phyloP scores from a whole-genome alignment of 164 flowering plant genomes.

The Magnolia kwangsiensis region DNA sequence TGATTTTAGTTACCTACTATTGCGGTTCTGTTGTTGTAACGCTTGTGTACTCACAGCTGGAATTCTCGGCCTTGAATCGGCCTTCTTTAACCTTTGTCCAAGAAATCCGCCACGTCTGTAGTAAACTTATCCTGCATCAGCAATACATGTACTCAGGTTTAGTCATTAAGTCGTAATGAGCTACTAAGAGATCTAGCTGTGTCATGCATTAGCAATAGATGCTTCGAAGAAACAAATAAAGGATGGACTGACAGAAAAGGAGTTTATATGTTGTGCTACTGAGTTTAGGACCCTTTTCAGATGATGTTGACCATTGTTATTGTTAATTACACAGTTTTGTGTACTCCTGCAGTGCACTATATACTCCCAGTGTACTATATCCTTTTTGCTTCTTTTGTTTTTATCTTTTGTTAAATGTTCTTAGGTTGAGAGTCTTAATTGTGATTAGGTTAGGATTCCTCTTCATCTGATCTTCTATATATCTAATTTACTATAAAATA shows the following conservation, averaged over 20 bases:
- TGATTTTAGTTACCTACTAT: background rate
- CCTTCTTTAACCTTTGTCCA: conserved; percentile 46
- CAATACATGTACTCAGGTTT: background rate
- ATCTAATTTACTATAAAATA: too few relatives aligned
- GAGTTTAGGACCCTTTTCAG: background rate
- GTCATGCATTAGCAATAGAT: background rate
- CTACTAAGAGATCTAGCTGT: too few relatives aligned
- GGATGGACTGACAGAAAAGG: background rate
- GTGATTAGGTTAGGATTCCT: too few relatives aligned
- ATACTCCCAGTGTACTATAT: too few relatives aligned
- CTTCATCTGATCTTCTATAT: too few relatives aligned
- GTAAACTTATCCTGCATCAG: conserved; percentile 58
- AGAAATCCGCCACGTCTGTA: conserved; percentile 58
- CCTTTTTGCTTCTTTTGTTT: too few relatives aligned
- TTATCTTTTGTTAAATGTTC: too few relatives aligned
- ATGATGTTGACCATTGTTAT: background rate
- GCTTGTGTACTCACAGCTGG: conserved; percentile 21
- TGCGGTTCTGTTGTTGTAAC: conserved; percentile 18
- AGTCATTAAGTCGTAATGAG: background rate
- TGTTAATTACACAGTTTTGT: too few relatives aligned
- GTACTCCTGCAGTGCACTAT: too few relatives aligned
- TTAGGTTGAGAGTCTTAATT: too few relatives aligned
- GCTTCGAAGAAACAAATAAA: background rate
- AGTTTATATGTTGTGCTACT: too few relatives aligned
- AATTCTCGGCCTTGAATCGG: conserved; percentile 29